Conservation (phyloP, 805 yeast species). For the Naumovozyma baii region DNA sequence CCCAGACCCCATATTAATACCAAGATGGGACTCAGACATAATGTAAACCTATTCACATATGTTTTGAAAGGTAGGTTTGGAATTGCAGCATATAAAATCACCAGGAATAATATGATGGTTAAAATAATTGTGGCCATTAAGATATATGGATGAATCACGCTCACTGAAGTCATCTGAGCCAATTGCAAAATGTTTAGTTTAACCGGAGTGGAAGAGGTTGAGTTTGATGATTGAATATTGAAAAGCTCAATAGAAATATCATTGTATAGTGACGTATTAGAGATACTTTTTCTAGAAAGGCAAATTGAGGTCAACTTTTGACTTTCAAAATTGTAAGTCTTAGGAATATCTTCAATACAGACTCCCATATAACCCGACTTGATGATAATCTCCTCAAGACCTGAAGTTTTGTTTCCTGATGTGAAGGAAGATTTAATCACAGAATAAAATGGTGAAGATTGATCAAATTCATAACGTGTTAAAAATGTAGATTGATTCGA, state of each 20-base stretch:
- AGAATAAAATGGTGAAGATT: conserved; percentile 35
- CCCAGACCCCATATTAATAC: conserved; percentile 54
- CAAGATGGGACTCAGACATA: conserved; percentile 30
- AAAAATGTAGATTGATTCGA: conserved; percentile 43
- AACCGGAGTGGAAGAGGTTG: conserved; percentile 4
- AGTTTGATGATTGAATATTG: conserved; percentile 16
- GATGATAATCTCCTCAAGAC: conserved; percentile 35
- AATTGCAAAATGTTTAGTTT: conserved; percentile 38
- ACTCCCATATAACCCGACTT: conserved; percentile 48
- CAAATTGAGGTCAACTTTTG: conserved; percentile 15
- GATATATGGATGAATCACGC: conserved; percentile 45
- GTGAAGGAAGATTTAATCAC: conserved; percentile 33
- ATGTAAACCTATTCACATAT: conserved; percentile 20
- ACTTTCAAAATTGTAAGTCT: conserved; percentile 9
- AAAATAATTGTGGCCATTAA: conserved; percentile 41
- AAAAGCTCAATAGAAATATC: conserved; percentile 22
- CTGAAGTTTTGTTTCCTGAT: conserved; percentile 23
- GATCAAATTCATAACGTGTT: conserved; percentile 40
- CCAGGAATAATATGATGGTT: conserved; percentile 33
- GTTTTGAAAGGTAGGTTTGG: conserved; percentile 41
- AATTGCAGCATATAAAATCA: conserved; percentile 35
- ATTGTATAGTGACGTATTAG: conserved; percentile 15
- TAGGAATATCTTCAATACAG: conserved; percentile 37
- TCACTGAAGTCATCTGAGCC: conserved; percentile 36
- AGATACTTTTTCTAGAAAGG: conserved; percentile 20